A percentile compares a stretch with the other conserved stretches of the same genome.
phyloP scores from a whole-genome alignment of 106 monocot genomes.

The Narthecium ossifragum region DNA sequence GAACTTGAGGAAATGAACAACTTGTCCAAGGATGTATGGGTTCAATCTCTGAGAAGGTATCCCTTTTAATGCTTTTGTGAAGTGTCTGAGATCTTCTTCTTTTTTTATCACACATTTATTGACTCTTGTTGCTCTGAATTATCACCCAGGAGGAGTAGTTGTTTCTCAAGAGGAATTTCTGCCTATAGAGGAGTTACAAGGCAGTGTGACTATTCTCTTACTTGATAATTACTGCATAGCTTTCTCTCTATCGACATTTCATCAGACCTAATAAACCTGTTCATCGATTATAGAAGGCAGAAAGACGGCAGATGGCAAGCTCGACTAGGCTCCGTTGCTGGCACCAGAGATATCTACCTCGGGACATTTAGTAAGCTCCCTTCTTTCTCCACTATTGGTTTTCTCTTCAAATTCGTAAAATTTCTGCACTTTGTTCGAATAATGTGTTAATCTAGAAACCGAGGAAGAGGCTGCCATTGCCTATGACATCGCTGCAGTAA shows the following conservation, averaged over 20 bases:
- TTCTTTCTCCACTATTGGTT: neutral
- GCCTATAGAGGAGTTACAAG: conserved; percentile 64
- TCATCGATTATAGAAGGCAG: conserved; percentile 32
- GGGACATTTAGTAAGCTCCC: conserved; percentile 49
- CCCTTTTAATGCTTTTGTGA: neutral
- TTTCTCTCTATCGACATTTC: no score
- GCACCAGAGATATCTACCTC: conserved; percentile 65
- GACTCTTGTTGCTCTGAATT: neutral
- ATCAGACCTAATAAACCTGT: no score
- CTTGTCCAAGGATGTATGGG: conserved; percentile 41
- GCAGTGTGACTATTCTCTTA: no score
- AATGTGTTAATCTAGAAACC: conserved; percentile 25
- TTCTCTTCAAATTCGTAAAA: neutral
- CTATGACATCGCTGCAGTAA: conserved; percentile 51
- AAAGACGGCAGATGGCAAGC: conserved; percentile 79
- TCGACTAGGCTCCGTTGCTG: conserved; percentile 49
- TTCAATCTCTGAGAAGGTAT: conserved; percentile 48
- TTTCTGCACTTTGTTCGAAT: no score
- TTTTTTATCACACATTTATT: neutral
- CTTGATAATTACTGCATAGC: no score
- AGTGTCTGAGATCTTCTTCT: neutral
- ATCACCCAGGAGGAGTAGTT: conserved; percentile 38
- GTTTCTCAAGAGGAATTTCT: conserved; percentile 60
- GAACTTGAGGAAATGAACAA: conserved; percentile 40
- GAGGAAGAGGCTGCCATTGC: conserved; percentile 57